A percentile compares a stretch with the other conserved stretches of the same genome.
phyloP scores from a whole-genome alignment of 345 rosid genomes.

The Populus tremula region DNA sequence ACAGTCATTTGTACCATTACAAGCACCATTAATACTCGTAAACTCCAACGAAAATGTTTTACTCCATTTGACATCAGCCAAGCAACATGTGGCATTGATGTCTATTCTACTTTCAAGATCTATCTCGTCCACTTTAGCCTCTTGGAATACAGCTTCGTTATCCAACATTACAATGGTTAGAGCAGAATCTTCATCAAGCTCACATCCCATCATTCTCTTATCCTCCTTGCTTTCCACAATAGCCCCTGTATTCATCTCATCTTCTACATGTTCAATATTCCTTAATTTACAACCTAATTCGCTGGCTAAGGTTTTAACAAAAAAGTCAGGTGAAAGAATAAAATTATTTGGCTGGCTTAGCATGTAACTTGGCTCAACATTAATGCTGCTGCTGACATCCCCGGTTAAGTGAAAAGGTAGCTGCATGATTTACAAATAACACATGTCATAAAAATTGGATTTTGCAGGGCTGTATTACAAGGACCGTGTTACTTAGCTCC shows the following conservation, averaged over 20 bases:
- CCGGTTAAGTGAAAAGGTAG: slow-evolving; percentile 24
- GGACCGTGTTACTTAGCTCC: background rate
- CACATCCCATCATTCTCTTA: slow-evolving; percentile 18
- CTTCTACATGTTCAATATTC: slow-evolving; percentile 11
- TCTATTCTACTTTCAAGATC: slow-evolving; percentile 18
- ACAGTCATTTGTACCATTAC: slow-evolving; percentile 3
- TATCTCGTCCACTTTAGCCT: slow-evolving; percentile 14
- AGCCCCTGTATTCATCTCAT: slow-evolving; percentile 8
- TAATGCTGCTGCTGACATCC: slow-evolving; percentile 18
- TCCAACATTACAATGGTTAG: slow-evolving; percentile 16
- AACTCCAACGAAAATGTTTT: slow-evolving; percentile 7
- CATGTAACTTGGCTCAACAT: slow-evolving; percentile 8
- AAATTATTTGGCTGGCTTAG: slow-evolving; percentile 15
- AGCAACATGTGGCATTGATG: background rate
- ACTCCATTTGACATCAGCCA: slow-evolving; percentile 27
- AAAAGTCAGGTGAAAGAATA: slow-evolving; percentile 20
- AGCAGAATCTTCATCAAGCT: slow-evolving; percentile 23
- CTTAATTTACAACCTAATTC: slow-evolving; percentile 17
- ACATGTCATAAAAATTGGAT: background rate
- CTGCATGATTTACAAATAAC: slow-evolving; percentile 30
- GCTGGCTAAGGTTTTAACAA: slow-evolving; percentile 28
- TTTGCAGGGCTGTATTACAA: background rate
- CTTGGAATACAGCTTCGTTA: slow-evolving; percentile 6
- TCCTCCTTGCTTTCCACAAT: slow-evolving; percentile 1
- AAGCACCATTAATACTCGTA: slow-evolving; percentile 13